Percentiles rank a stretch among this genome's conserved stretches.
These are phyloP conservation scores for Polyplosphaeria fusca DNA, from an alignment of 495 filamentous ascomycete genomes.

Conservation along the genomic window DNA sequence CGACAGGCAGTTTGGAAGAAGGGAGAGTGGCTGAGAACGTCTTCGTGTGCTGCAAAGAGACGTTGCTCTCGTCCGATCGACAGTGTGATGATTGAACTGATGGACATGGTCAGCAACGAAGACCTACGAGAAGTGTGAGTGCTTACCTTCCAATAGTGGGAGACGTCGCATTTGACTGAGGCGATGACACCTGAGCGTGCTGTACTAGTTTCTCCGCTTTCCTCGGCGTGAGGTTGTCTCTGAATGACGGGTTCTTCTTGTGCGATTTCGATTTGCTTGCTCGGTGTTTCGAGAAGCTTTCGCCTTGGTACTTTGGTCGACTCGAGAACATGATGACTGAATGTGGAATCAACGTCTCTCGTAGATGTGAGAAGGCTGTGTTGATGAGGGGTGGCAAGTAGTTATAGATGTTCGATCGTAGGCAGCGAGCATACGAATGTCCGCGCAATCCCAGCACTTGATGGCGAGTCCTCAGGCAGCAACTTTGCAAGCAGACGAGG, in stretches of 20 bases:
- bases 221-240: conserved; percentile 24
- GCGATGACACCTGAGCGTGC: conserved; percentile 24
- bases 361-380: neutral
- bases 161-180: conserved; percentile 29
- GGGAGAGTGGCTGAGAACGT: conserved; percentile 71
- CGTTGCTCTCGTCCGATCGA: conserved; percentile 72
- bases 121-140: neutral
- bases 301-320: conserved; percentile 35
- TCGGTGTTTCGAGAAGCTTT: conserved; percentile 42
- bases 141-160: conserved; percentile 34
- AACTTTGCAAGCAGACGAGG: conserved; percentile 13
- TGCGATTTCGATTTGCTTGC: conserved; percentile 40
- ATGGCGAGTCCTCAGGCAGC: conserved; percentile 22
- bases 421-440: conserved; percentile 15
- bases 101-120: conserved; percentile 37
- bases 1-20: conserved; percentile 65
- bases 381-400: conserved; percentile 16
- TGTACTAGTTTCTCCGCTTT: conserved; percentile 34
- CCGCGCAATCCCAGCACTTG: conserved; percentile 13
- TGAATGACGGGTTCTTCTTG: conserved; percentile 43
- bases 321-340: conserved; percentile 44
- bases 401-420: conserved; percentile 21
- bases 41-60: conserved; percentile 87
- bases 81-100: conserved; percentile 74
- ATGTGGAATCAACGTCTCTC: conserved; percentile 13